Conservation (phyloP, 1,139 yeast species). For the Scheffersomyces segobiensis region DNA sequence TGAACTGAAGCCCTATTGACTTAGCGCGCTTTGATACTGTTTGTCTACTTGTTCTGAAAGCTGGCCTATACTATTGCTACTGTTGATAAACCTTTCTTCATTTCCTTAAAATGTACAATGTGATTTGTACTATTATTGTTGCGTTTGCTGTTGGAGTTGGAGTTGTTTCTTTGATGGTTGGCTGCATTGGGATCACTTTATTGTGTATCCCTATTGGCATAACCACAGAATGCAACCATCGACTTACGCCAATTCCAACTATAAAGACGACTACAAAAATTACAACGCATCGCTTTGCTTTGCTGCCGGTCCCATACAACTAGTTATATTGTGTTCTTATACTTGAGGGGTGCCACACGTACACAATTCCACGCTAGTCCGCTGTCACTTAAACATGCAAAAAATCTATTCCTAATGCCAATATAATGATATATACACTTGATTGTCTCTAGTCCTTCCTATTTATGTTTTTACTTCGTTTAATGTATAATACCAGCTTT, state of each 20-base stretch:
- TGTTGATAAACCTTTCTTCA: background rate
- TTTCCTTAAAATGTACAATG: background rate
- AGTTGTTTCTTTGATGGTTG: background rate
- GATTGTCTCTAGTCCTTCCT: background rate
- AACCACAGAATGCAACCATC: background rate
- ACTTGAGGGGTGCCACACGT: background rate
- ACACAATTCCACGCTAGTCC: background rate
- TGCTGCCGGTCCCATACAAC: background rate
- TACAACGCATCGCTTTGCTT: background rate
- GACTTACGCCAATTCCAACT: background rate
- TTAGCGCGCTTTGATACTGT: background rate
- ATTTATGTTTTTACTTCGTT: background rate
- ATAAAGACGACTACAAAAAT: background rate
- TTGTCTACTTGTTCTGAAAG: background rate
- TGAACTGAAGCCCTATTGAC: background rate
- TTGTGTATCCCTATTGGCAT: background rate
- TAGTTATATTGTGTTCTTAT: background rate
- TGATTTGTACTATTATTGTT: background rate
- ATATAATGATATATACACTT: background rate
- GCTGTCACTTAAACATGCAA: background rate
- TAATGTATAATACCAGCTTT: background rate
- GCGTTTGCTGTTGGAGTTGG: background rate
- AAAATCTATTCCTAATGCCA: background rate
- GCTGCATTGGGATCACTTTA: background rate
- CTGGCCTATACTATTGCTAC: background rate